Percentiles rank a stretch among this genome's conserved stretches.
These are phyloP conservation scores for Neohortaea acidophila DNA, from an alignment of 495 filamentous ascomycete species.

Conservation along the genomic window DNA sequence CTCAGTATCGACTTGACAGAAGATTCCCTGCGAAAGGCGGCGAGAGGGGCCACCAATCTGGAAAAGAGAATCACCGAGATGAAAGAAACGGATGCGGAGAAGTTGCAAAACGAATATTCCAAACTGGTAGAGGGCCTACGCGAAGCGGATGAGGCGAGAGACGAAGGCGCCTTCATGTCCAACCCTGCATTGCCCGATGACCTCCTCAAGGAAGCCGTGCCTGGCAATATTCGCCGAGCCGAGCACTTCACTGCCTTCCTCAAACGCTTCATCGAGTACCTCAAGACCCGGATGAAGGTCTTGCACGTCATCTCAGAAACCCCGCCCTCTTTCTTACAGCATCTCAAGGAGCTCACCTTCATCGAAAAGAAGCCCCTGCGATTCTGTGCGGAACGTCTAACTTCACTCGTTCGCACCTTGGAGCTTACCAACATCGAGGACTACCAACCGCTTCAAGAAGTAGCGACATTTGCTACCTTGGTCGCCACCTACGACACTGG, in stretches of 20 bases:
- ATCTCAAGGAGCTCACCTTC: constrained; percentile 88
- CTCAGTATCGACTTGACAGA: constrained; percentile 92
- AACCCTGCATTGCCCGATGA: constrained; percentile 79
- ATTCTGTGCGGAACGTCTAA: constrained; percentile 90
- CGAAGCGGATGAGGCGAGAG: constrained; percentile 69
- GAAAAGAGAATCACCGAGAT: constrained; percentile 84
- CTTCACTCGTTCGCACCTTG: constrained; percentile 85
- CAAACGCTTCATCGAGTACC: constrained; percentile 91
- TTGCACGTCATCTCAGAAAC: constrained; percentile 94
- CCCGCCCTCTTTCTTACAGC: constrained; percentile 79
- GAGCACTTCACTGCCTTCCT: constrained; percentile 95
- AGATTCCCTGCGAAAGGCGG: constrained; percentile 78
- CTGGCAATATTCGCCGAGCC: constrained; percentile 87
- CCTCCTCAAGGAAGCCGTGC: constrained; percentile 80
- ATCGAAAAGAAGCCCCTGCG: constrained; percentile 94
- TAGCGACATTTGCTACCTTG: constrained; percentile 95
- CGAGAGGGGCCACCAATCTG: constrained; percentile 74
- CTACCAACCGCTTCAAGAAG: constrained; percentile 91
- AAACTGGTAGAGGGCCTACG: constrained; percentile 89
- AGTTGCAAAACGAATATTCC: constrained; percentile 85
- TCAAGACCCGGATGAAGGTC: constrained; percentile 93
- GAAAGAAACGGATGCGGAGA: constrained; percentile 79
- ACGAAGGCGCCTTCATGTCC: constrained; percentile 93
- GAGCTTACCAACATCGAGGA: constrained; percentile 97
- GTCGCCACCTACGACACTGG: constrained; percentile 96